A percentile compares a stretch with the other conserved stretches of the same genome.
phyloP scores from a whole-genome alignment of 1,284 basidiomycete genomes.

The Ustilago tritici region DNA sequence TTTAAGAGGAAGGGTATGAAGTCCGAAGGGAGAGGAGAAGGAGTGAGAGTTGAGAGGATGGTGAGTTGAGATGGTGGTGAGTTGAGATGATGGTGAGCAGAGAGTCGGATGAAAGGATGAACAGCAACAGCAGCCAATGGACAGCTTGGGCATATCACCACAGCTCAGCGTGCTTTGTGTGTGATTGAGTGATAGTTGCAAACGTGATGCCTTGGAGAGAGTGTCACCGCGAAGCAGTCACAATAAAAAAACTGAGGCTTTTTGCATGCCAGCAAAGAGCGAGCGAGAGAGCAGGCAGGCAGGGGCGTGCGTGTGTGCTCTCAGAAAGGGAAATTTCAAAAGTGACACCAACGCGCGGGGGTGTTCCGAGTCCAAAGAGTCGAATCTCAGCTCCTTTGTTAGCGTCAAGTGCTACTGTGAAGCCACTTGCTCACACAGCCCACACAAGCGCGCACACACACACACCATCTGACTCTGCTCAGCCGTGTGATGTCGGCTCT shows the following conservation, averaged over 20 bases:
- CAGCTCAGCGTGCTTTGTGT: not conserved
- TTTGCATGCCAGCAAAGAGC: constrained; percentile 11
- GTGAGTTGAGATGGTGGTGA: not conserved
- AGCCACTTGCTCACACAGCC: not conserved
- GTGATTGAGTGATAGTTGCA: not conserved
- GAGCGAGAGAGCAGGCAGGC: not conserved
- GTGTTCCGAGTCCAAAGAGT: not conserved
- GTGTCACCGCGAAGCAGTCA: not conserved
- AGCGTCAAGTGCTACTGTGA: not conserved
- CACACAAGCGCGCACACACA: not conserved
- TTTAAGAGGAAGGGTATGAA: not conserved
- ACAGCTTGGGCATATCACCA: not conserved
- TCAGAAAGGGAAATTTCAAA: constrained; percentile 1
- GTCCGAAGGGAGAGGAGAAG: constrained; percentile 4
- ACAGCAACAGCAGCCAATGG: not conserved
- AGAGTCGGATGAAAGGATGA: constrained; percentile 4
- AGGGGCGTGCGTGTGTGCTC: constrained; percentile 1
- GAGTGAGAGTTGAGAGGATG: not conserved
- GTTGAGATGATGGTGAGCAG: not conserved
- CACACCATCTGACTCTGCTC: not conserved
- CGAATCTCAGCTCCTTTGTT: too few relatives aligned
- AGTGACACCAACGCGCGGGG: constrained; percentile 7
- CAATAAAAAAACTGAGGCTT: constrained; percentile 8
- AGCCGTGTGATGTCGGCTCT: not conserved
- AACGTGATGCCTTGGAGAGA: not conserved